Evolutionary conservation across 345 rosid species (phyloP), one percentile per base, ranked within the genome.

Genomic region (Pugionium dolabratum): DNA sequence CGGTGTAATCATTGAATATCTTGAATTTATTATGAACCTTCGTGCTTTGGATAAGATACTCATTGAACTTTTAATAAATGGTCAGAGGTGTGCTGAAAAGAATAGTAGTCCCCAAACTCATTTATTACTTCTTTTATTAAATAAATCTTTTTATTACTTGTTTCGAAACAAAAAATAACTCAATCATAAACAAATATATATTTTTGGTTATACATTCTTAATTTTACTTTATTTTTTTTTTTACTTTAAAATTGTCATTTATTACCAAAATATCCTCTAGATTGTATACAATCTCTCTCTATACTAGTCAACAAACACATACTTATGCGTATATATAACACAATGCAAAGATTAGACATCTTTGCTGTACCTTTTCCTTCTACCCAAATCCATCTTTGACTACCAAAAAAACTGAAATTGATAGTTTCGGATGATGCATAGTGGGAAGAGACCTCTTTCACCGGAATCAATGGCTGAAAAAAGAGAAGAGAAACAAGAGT

Each of bases 381-480:
- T 62, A 54, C 52, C 46, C 54, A 60, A 48, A 54, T 43, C 50
- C 11, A 63, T 56, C 59, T 71, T 71, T 71, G 75, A 71, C 74
- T 59, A 37, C 37, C 28, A 56, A 58, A 32, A 44, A 47, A 54
- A 33, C 42, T n/a, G 35, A 35, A 34, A 11, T 27, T 36, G 36
- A 51, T 59, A 50, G 36, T 49, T 45, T 55, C 64, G 70, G 64
- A 71, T 64, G 33, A 64, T 71, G 75, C 58, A 64, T 55, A 63
- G 69, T 40, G 75, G 75, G 36, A 71, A 63, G 64, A 63, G 69
- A 40, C 69, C 75, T 47, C 64, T 54, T 39, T 71, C 75, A 47
- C 75, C 75, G 30, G 75, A 55, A 71, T 41, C 69, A 47, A 63
- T 63, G 64, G 69, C 56, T 4, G 37, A 27, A 37, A 71, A 46